These are phyloP conservation scores for Cyclaneusma minus DNA, from an alignment of 2,329 filamentous ascomycete species.

Conservation along the genomic window DNA sequence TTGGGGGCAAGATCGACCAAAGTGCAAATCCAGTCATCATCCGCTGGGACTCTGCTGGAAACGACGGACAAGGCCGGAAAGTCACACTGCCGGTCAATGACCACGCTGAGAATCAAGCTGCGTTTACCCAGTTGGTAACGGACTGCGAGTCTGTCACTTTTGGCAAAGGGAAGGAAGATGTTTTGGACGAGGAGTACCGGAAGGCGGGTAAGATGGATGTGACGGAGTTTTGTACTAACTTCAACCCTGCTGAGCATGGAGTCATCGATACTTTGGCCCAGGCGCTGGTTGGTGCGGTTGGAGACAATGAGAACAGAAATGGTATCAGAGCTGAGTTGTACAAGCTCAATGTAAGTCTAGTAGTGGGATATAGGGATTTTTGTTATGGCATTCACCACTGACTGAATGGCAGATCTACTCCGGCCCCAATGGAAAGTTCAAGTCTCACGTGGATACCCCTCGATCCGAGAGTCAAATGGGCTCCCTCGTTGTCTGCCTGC, in stretches of 20 bases:
- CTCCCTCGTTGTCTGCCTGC: slow-evolving; percentile 35
- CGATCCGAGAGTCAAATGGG: slow-evolving; percentile 31
- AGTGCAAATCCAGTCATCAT: no score
- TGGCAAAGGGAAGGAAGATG: slow-evolving; percentile 26
- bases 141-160: slow-evolving; percentile 31
- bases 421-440: slow-evolving; percentile 32
- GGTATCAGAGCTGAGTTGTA: slow-evolving; percentile 36
- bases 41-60: no score
- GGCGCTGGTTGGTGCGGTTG: slow-evolving; percentile 21
- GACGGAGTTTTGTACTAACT: slow-evolving; percentile 28
- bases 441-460: slow-evolving; percentile 36
- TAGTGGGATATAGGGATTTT: background rate
- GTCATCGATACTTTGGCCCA: slow-evolving; percentile 35
- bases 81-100: no score
- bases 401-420: slow-evolving; percentile 27
- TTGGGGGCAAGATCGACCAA: no score
- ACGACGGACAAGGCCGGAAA: no score
- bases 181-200: slow-evolving; percentile 35
- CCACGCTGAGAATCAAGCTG: no score
- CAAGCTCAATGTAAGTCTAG: slow-evolving; percentile 6
- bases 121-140: no score
- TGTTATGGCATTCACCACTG: background rate
- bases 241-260: slow-evolving; percentile 33
- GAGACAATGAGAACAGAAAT: slow-evolving; percentile 12
- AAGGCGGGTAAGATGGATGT: slow-evolving; percentile 36